Base-by-base conservation (phyloP, 495 filamentous ascomycete genomes). In the Aeminium ludgeri region DNA sequence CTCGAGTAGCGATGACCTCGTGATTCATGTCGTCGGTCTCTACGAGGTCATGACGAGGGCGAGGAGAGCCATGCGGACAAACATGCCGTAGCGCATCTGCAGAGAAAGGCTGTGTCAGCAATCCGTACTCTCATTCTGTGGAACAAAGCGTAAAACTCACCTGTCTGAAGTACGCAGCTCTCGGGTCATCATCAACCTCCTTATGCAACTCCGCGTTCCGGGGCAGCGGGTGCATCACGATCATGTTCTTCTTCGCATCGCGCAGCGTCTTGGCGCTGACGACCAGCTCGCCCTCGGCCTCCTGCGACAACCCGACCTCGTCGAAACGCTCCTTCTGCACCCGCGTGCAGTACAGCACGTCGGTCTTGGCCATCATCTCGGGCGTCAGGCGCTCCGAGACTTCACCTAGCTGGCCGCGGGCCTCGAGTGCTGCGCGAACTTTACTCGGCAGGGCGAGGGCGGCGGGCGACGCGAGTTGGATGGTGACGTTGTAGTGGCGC, bases 131-230 rank as follows among this genome's bases (percentile, higher is more conserved):
- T 34, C 13, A 10, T 15, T 44, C 20, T 16, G 29, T 16, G 17
- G 6, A 34, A 12, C 33, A 2, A 20, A 2, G 42, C 10, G 17
- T 40, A 34, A 23, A 36, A 72, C 79, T 67, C 65, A 94, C 89
- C 79, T 97, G 89, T 81, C 89, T 76, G 62, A 96, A 96, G 67
- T 97, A 97, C 41, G 91, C 89, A 27, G 89, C 87, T 55, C 89
- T 67, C 60, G 87, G 82, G 67, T 97, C 89, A 65, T 86, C 91
- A 59, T 97, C 89, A 18, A 97, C 82, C 65, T 97, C 89, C 65
- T 92, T 85, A 10, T 74, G 70, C 48, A 97, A 78, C 71, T 97
- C 89, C 39, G 73, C 73, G 49, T 94, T 95, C 43, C 89, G 69
- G 36, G 91, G 89, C 57, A 97, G 67, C 44, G 89, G 89, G 67